Conservation (phyloP, 139 green algal genomes). For the Yamagishiella unicocca region DNA sequence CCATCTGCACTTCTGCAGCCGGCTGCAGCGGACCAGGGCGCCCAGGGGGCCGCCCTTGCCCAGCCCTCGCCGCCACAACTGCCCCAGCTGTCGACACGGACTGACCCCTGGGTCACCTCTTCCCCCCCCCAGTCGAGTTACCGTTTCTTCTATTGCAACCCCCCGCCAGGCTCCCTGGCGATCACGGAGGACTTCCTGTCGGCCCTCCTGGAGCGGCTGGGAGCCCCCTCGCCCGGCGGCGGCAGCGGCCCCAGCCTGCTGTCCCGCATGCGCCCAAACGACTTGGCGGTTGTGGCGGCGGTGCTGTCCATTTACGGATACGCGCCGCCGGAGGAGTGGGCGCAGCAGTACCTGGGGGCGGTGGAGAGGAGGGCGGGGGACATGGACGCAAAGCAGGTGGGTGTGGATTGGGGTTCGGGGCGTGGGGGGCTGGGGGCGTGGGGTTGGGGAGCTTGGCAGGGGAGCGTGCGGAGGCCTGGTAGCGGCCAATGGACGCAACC, state of each 20-base stretch:
- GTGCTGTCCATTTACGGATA: constrained; percentile 46
- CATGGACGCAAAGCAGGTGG: constrained; percentile 27
- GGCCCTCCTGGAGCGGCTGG: constrained; percentile 1
- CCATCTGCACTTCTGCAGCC: too few species aligned
- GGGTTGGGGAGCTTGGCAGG: not conserved
- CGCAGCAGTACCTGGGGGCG: constrained; percentile 1
- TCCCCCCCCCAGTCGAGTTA: too few species aligned
- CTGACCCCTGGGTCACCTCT: too few species aligned
- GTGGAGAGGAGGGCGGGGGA: not conserved
- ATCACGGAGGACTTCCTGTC: constrained; percentile 39
- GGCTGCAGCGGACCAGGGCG: too few species aligned
- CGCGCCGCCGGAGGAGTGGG: not conserved
- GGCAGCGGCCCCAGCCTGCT: not conserved
- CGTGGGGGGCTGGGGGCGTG: not conserved
- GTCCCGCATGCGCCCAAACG: not conserved
- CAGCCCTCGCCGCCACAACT: too few species aligned
- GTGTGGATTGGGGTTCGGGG: not conserved
- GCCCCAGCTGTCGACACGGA: too few species aligned
- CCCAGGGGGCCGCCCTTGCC: too few species aligned
- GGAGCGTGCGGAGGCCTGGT: too few species aligned
- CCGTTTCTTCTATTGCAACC: too few species aligned
- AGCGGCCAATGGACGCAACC: too few species aligned
- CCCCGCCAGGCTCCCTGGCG: constrained; percentile 13
- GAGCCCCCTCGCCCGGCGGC: not conserved
- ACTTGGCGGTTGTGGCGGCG: constrained; percentile 41